A percentile compares a stretch with the other conserved stretches of the same genome.
Conservation (phyloP, 495 filamentous ascomycete genomes). For the Jackrogersella multiformis region DNA sequence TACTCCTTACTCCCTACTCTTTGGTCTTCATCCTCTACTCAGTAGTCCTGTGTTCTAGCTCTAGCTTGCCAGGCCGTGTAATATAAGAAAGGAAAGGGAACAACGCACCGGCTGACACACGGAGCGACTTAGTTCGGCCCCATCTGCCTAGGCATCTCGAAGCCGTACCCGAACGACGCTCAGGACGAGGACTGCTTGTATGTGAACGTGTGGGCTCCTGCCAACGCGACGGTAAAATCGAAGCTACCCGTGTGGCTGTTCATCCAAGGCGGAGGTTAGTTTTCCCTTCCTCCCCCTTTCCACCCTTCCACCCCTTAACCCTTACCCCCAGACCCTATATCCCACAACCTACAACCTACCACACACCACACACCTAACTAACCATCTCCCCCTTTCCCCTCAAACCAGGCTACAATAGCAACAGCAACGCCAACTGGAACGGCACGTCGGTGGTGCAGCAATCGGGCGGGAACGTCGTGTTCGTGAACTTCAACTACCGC, state of each 20-base stretch:
- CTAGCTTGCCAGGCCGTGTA: background rate
- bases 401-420: constrained; percentile 62
- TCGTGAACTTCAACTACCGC: constrained; percentile 79
- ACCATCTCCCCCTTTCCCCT: background rate
- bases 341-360: background rate
- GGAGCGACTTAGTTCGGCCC: constrained; percentile 50
- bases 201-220: constrained; percentile 75
- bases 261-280: constrained; percentile 74
- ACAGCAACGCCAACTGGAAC: constrained; percentile 73
- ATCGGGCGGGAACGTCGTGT: constrained; percentile 67
- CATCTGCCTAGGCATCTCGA: constrained; percentile 62
- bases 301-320: no score
- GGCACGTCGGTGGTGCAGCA: constrained; percentile 68
- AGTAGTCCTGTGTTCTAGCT: background rate
- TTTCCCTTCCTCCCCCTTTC: no score
- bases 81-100: background rate
- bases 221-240: constrained; percentile 55
- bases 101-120: background rate
- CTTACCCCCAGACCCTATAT: no score
- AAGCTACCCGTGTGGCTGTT: constrained; percentile 76
- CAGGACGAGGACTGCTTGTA: constrained; percentile 79
- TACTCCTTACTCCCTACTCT: background rate
- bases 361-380: background rate
- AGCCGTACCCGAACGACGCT: constrained; percentile 46
- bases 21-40: background rate